phyloP scores from a whole-genome alignment of 306 rosid species.

The Inga oerstediana region DNA sequence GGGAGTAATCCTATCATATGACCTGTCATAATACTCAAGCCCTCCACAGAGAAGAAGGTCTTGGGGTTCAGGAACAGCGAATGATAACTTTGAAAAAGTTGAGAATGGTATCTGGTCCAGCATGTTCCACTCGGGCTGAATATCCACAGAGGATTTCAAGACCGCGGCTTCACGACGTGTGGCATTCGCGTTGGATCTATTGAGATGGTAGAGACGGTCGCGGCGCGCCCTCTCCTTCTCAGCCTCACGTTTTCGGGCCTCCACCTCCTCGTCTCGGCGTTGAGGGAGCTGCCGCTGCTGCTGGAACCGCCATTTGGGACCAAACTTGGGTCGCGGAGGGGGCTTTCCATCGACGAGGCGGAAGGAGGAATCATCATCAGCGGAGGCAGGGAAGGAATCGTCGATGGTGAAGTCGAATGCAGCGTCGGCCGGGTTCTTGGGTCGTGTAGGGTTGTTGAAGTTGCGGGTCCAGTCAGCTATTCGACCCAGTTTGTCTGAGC shows the following conservation, averaged over 20 bases:
- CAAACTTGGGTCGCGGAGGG: slow-evolving; percentile 83
- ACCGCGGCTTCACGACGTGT: slow-evolving; percentile 88
- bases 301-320: slow-evolving; percentile 87
- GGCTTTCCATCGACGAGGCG: slow-evolving; percentile 90
- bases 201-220: slow-evolving; percentile 73
- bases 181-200: slow-evolving; percentile 66
- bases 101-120: slow-evolving; percentile 92
- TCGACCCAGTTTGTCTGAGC: slow-evolving; percentile 86
- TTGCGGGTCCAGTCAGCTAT: slow-evolving; percentile 92
- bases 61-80: slow-evolving; percentile 78
- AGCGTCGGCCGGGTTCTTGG: slow-evolving; percentile 73
- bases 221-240: slow-evolving; percentile 95
- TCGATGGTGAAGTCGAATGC: slow-evolving; percentile 87
- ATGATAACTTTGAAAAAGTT: slow-evolving; percentile 88
- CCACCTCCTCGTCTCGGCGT: slow-evolving; percentile 92
- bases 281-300: slow-evolving; percentile 84
- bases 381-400: slow-evolving; percentile 73
- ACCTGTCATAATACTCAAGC: slow-evolving; percentile 78
- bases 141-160: slow-evolving; percentile 81
- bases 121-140: slow-evolving; percentile 97
- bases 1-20: slow-evolving; percentile 71
- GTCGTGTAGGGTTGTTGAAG: slow-evolving; percentile 63
- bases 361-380: slow-evolving; percentile 66
- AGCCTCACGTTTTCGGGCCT: slow-evolving; percentile 77
- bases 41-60: slow-evolving; percentile 84